Percentiles rank a stretch among this genome's conserved stretches.
Evolutionary conservation across 345 rosid species (phyloP).

Genomic region (Acer saccharum): DNA sequence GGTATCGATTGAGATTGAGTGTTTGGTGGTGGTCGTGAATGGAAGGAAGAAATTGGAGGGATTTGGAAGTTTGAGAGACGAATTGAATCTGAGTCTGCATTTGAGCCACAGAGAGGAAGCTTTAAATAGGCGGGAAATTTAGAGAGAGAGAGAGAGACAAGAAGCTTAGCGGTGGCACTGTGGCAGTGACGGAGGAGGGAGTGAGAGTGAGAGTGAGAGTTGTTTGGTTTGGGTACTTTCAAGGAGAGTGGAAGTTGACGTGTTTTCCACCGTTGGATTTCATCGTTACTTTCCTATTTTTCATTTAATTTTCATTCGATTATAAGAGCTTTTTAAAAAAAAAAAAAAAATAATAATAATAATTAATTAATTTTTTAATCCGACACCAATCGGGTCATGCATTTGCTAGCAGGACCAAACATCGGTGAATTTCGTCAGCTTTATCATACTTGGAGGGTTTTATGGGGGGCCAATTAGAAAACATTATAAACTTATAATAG

Average conservation of each 20-base stretch:
- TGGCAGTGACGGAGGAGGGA: neutral
- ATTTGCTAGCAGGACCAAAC: too few species aligned
- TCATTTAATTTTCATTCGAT: neutral
- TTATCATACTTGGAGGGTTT: too few species aligned
- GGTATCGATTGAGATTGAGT: constrained; percentile 4
- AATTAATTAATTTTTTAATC: too few species aligned
- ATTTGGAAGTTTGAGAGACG: constrained; percentile 19
- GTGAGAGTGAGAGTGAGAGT: neutral
- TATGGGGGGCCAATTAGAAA: too few species aligned
- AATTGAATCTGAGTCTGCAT: constrained; percentile 29
- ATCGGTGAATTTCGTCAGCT: too few species aligned
- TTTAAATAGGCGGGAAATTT: constrained; percentile 34
- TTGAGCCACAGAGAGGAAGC: neutral
- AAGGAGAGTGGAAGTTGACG: constrained; percentile 13
- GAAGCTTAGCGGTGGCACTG: neutral
- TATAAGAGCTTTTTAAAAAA: too few species aligned
- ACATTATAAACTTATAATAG: too few species aligned
- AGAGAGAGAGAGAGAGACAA: neutral
- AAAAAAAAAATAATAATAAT: too few species aligned
- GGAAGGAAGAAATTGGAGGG: neutral
- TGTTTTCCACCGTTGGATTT: constrained; percentile 16
- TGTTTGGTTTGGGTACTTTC: neutral
- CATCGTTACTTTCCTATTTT: neutral
- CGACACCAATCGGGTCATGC: too few species aligned
- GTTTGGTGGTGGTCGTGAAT: constrained; percentile 3